A percentile compares a stretch with the other conserved stretches of the same genome.
phyloP scores from a whole-genome alignment of 345 rosid genomes.

The Cardamine occulta region DNA sequence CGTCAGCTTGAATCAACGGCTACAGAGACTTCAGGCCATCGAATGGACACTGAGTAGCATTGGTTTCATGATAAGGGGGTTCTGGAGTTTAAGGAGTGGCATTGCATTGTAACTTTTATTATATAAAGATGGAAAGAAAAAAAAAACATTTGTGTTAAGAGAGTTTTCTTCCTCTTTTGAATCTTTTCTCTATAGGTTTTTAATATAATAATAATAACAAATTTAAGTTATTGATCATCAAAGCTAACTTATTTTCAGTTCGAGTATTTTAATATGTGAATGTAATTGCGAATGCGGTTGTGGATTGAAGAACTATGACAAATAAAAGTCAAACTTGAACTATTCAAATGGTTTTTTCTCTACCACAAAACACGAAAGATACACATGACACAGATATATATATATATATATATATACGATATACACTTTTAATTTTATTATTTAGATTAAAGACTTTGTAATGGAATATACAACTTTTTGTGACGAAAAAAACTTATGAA shows the following conservation, averaged over 20 bases:
- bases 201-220: neutral
- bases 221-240: neutral
- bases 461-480: neutral
- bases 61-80: neutral
- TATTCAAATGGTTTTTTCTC: neutral
- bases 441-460: neutral
- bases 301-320: neutral
- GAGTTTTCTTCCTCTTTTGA: conserved; percentile 20
- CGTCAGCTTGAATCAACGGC: conserved; percentile 65
- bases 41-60: conserved; percentile 61
- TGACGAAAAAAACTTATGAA: neutral
- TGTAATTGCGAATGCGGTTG: neutral
- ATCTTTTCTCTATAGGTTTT: conserved; percentile 14
- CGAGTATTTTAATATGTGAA: conserved; percentile 1
- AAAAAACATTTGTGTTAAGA: conserved; percentile 26
- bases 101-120: conserved; percentile 24
- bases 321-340: conserved; percentile 6
- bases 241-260: neutral
- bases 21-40: conserved; percentile 72
- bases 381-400: too few relatives aligned
- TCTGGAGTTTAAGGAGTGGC: conserved; percentile 14
- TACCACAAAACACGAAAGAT: too few relatives aligned
- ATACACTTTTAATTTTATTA: neutral
- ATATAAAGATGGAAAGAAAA: conserved; percentile 3
- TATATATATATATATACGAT: neutral